Evolutionary conservation across 2,329 filamentous ascomycete genomes (phyloP).

Genomic region (Colletotrichum costaricense): DNA sequence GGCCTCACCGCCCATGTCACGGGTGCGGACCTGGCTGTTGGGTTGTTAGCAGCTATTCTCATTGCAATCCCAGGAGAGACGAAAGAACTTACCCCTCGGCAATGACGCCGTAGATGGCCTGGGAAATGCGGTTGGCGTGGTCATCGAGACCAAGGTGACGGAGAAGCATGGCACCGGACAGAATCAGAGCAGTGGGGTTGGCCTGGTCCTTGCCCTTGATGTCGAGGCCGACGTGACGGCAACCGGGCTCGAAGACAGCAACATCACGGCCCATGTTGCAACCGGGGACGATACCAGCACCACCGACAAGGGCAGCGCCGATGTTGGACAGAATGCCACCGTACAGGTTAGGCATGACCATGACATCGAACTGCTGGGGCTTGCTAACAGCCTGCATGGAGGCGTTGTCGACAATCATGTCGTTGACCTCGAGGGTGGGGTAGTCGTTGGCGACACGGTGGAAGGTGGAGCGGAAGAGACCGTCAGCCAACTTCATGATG

Average conservation of each 20-base stretch:
- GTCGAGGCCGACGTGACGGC: slow-evolving; percentile 98
- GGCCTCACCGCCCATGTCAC: slow-evolving; percentile 93
- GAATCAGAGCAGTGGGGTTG: slow-evolving; percentile 95
- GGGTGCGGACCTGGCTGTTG: slow-evolving; percentile 83
- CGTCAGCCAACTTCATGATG: slow-evolving; percentile 99
- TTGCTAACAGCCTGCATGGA: slow-evolving; percentile 98
- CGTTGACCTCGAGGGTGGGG: slow-evolving; percentile 93
- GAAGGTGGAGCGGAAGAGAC: slow-evolving; percentile 98
- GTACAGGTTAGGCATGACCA: slow-evolving; percentile 99
- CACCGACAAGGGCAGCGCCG: slow-evolving; percentile 94
- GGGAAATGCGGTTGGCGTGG: slow-evolving; percentile 97
- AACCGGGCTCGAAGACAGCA: slow-evolving; percentile 98
- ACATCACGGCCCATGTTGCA: slow-evolving; percentile 99
- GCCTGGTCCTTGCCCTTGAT: slow-evolving; percentile 99
- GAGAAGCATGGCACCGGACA: slow-evolving; percentile 96
- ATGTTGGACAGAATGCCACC: slow-evolving; percentile 99
- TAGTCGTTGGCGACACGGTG: slow-evolving; percentile 94
- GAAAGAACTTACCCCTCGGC: slow-evolving; percentile 80
- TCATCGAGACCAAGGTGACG: slow-evolving; percentile 97
- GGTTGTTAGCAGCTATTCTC: slow-evolving; percentile 51
- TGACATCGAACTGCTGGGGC: slow-evolving; percentile 98
- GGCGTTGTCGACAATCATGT: slow-evolving; percentile 99
- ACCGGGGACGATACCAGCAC: slow-evolving; percentile 95
- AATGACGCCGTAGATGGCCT: slow-evolving; percentile 82
- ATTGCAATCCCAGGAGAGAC: background rate